Base-by-base conservation (phyloP, 192 early-diverging fungal species). In the Mortierella antarctica region DNA sequence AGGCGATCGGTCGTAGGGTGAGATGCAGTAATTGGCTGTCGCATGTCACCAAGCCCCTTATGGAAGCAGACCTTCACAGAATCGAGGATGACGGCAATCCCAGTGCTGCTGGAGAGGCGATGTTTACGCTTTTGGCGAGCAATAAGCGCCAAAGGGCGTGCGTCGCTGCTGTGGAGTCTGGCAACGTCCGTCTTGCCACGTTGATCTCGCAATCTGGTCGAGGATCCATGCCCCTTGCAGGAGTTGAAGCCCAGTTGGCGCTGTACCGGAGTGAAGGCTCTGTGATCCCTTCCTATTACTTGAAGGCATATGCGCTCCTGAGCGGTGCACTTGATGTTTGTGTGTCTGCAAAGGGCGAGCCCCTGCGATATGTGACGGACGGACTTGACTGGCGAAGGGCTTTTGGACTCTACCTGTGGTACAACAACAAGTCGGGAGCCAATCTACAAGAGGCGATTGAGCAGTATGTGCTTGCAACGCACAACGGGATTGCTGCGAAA, bases 121-220 rank as follows among this genome's bases (percentile, higher is more conserved):
- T 78, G 13, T 73, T 74, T 49, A 45, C 67, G 12, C 66, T 67
- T 69, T 93, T 54, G 70, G 86, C 2, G 86, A 90, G 42, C 84
- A 92, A 70, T 85, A 88, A 71, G 80, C 96, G 47, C 77, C 77
- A 87, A 1, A 79, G 84, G 9, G 95, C 96, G 0, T 87, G 91
- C 31, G 56, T 86, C 51, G 86, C 84, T 10, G 92, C 95, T 4
- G 85, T 95, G 0, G 77, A 86, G 52, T 85, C 85, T 44, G 77
- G 86, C 20, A 88, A 96, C 77, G 90, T 91, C 65, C 87, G 89
- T 2, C 85, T 97, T 42, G 93, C 96, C 0, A 95, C 92, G 8
- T 81, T 96, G 41, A 59, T 98, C 31, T 71, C 92, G 7, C 96
- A 97, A 76, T 72, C 92, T 84, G 64, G 94, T 86, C 14, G 88